A percentile compares a stretch with the other conserved stretches of the same genome.
phyloP scores from a whole-genome alignment of 2,329 filamentous ascomycete species.

The Fusarium neocosmosporiellum region DNA sequence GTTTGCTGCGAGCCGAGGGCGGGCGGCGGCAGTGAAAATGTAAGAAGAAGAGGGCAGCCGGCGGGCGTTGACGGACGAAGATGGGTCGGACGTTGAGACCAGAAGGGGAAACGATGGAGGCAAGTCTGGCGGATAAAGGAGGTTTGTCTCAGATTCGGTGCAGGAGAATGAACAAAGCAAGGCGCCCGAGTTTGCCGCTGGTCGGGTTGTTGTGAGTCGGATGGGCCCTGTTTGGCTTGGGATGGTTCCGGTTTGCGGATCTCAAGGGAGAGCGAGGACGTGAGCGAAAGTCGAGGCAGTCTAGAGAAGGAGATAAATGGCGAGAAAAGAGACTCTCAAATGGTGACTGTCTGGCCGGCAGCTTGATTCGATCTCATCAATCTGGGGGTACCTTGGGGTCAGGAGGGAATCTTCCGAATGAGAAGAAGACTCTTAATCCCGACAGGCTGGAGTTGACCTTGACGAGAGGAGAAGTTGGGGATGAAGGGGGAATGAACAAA shows the following conservation, averaged over 20 bases:
- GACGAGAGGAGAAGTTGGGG: slow-evolving; percentile 15
- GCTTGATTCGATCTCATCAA: slow-evolving; percentile 35
- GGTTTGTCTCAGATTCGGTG: slow-evolving; percentile 41
- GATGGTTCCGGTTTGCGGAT: slow-evolving; percentile 29
- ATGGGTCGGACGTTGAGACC: slow-evolving; percentile 26
- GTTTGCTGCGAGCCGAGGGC: slow-evolving; percentile 38
- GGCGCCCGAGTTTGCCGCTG: slow-evolving; percentile 30
- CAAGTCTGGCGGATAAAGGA: slow-evolving; percentile 34
- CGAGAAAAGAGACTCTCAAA: slow-evolving; percentile 12
- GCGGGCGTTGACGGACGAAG: slow-evolving; percentile 15
- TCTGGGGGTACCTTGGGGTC: slow-evolving; percentile 32
- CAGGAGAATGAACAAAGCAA: slow-evolving; percentile 36
- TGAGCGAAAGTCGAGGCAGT: slow-evolving; percentile 19
- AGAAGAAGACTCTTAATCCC: slow-evolving; percentile 24
- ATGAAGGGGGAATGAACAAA: slow-evolving; percentile 33
- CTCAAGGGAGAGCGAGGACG: slow-evolving; percentile 37
- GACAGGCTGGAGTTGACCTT: background rate
- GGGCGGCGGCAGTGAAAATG: slow-evolving; percentile 41
- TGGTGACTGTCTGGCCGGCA: slow-evolving; percentile 31
- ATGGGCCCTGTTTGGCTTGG: slow-evolving; percentile 22
- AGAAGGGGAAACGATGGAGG: slow-evolving; percentile 36
- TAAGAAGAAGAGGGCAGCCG: slow-evolving; percentile 29
- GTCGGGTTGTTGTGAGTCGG: slow-evolving; percentile 21
- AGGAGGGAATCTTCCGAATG: background rate
- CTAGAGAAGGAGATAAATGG: slow-evolving; percentile 2